Evolutionary conservation across 805 yeast genomes (phyloP).

Genomic region (Candida anglica): DNA sequence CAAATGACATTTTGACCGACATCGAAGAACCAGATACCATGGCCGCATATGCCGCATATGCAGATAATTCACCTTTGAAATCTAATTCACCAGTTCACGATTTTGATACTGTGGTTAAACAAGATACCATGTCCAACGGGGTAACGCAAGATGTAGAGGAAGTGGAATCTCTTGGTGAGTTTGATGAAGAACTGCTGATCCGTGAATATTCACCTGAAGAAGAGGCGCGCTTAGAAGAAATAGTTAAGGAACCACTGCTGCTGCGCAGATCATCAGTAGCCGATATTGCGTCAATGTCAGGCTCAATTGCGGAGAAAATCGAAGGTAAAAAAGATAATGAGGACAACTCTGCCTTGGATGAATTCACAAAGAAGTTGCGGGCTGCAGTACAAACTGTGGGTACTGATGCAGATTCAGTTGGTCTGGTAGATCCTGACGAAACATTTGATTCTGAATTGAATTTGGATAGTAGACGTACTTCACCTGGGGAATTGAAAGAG

Average conservation of each 20-base stretch:
- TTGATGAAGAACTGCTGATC: too few species aligned
- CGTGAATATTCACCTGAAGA: background rate
- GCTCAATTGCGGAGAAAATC: slow-evolving; percentile 1
- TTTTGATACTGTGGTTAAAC: background rate
- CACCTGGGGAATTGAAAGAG: background rate
- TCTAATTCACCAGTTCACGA: background rate
- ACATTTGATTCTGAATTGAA: slow-evolving; percentile 1
- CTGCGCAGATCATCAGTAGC: slow-evolving; percentile 1
- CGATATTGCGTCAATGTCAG: slow-evolving; percentile 1
- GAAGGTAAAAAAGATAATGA: background rate
- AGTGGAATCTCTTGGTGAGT: too few species aligned
- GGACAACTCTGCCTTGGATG: slow-evolving; percentile 2
- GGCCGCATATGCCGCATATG: background rate
- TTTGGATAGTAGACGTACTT: background rate
- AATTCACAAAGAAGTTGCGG: slow-evolving; percentile 4
- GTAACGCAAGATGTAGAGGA: too few species aligned
- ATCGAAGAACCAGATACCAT: background rate
- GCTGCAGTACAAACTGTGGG: slow-evolving; percentile 3
- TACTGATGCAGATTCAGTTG: background rate
- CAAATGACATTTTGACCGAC: background rate
- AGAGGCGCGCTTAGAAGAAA: background rate
- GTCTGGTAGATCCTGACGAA: slow-evolving; percentile 2
- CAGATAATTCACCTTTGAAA: background rate
- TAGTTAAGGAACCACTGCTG: slow-evolving; percentile 4
- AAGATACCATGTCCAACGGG: too few species aligned